Evolutionary conservation across 345 rosid genomes (phyloP), one percentile per base, ranked within the genome.

Genomic region (Citrus maxima): DNA sequence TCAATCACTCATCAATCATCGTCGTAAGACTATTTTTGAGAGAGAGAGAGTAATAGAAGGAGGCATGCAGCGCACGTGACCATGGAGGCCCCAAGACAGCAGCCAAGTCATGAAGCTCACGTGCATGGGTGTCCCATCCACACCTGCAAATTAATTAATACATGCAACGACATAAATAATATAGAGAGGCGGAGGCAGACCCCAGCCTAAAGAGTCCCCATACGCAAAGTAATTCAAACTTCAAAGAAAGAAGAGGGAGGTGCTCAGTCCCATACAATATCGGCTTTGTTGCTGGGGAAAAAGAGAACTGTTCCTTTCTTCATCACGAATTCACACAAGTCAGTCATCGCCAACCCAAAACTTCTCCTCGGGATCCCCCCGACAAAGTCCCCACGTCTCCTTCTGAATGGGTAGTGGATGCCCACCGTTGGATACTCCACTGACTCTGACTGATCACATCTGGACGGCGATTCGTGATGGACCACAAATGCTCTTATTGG

Each of bases 51-150:
- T 2, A 49, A 13, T 8, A 6, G 24, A 10, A 46, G 51, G 10
- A 46, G 55, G 86, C 56, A 66, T 32, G 67, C 72, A 10, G 32
- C 16, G 77, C 85, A 76, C 81, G 73, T 69, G 81, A 81, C 0
- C 56, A 72, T 35, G 34, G 75, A 72, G 83, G 70, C 64, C 34
- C 61, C n/a, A 28, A 49, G 72, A 61, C 62, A 78, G 79, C 77
- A 70, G 42, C 63, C 64, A 5, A 64, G 65, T 67, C 73, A 76
- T 61, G 79, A 58, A 74, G 38, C 38, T 75, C 87, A 82, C 79
- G 87, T 80, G 88, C 77, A 85, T 84, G 88, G 77, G 24, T 40
- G 65, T 75, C 63, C 70, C 73, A 61, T 76, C 54, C 5, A 5
- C 64, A 24, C 27, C 70, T 21, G 32, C 10, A 64, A 30, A 14